A percentile compares a stretch with the other conserved stretches of the same genome.
Evolutionary conservation across 139 green algal species (phyloP).

Genomic region (Mesostigma viride): DNA sequence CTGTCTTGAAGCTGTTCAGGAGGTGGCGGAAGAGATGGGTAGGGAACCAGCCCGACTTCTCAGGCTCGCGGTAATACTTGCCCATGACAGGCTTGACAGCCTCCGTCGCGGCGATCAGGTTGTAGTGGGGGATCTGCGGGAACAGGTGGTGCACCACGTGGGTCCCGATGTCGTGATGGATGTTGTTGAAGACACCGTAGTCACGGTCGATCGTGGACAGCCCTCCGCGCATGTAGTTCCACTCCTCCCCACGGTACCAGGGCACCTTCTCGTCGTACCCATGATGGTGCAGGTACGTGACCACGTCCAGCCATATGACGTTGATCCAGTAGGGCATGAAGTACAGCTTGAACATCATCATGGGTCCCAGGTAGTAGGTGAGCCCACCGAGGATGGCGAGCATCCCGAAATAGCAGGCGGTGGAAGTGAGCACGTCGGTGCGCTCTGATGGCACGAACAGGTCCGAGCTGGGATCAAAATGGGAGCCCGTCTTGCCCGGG

Average conservation of each 20-base stretch:
- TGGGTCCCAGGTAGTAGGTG: constrained; percentile 55
- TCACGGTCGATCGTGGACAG: constrained; percentile 85
- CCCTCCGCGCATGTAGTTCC: constrained; percentile 84
- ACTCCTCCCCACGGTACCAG: constrained; percentile 83
- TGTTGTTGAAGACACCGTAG: constrained; percentile 89
- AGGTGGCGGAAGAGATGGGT: constrained; percentile 67
- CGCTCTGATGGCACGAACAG: constrained; percentile 54
- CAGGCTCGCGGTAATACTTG: constrained; percentile 78
- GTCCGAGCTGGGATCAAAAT: constrained; percentile 80
- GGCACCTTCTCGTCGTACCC: constrained; percentile 70
- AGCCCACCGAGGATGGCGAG: constrained; percentile 61
- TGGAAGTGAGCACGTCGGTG: constrained; percentile 50
- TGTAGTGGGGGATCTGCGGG: constrained; percentile 90
- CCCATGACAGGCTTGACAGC: constrained; percentile 79
- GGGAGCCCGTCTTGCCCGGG: constrained; percentile 68
- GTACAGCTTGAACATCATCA: constrained; percentile 79
- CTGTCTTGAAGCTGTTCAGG: constrained; percentile 57
- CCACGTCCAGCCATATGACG: constrained; percentile 86
- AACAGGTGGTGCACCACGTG: constrained; percentile 93
- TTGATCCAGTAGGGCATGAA: constrained; percentile 77
- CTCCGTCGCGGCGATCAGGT: constrained; percentile 79
- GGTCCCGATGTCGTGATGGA: constrained; percentile 92
- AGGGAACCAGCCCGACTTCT: constrained; percentile 54
- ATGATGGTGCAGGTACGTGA: constrained; percentile 95
- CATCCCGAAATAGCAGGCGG: constrained; percentile 66